Evolutionary conservation across 1,284 basidiomycete species (phyloP).

Genomic region (Exsudoporus floridanus): DNA sequence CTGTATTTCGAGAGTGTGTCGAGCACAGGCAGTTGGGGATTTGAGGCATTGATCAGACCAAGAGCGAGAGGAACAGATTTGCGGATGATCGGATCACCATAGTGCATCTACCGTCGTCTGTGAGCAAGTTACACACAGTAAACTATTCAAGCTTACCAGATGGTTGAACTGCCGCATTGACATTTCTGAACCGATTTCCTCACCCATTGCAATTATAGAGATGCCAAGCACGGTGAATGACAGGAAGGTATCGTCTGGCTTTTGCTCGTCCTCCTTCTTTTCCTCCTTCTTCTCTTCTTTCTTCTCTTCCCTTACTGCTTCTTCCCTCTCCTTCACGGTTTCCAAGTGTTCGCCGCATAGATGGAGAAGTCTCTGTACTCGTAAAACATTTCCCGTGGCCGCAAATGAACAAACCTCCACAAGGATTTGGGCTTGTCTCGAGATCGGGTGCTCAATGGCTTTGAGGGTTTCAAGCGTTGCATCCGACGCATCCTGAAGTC

Average conservation of each 20-base stretch:
- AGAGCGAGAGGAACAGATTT: slow-evolving; percentile 95
- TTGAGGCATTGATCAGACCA: slow-evolving; percentile 92
- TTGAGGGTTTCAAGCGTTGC: slow-evolving; percentile 95
- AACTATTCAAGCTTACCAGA: slow-evolving; percentile 52
- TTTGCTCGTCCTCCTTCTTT: slow-evolving; percentile 50
- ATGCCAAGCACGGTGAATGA: slow-evolving; percentile 94
- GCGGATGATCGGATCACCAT: slow-evolving; percentile 92
- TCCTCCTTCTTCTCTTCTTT: slow-evolving; percentile 57
- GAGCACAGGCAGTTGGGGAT: slow-evolving; percentile 93
- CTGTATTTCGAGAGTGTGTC: slow-evolving; percentile 99
- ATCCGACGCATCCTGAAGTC: slow-evolving; percentile 88
- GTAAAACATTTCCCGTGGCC: slow-evolving; percentile 94
- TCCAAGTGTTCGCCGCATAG: slow-evolving; percentile 91
- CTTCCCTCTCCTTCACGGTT: slow-evolving; percentile 53
- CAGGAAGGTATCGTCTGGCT: slow-evolving; percentile 82
- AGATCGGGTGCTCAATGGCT: slow-evolving; percentile 91
- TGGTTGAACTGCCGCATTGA: slow-evolving; percentile 93
- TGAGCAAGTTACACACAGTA: slow-evolving; percentile 6
- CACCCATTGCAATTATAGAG: slow-evolving; percentile 96
- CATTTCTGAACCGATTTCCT: slow-evolving; percentile 98
- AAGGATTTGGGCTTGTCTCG: slow-evolving; percentile 88
- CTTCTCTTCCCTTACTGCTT: slow-evolving; percentile 53
- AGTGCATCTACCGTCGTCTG: slow-evolving; percentile 79
- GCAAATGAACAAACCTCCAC: slow-evolving; percentile 96
- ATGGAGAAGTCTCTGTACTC: slow-evolving; percentile 91